phyloP scores from a whole-genome alignment of 108 stramenopile species.

The Parmales sp. region DNA sequence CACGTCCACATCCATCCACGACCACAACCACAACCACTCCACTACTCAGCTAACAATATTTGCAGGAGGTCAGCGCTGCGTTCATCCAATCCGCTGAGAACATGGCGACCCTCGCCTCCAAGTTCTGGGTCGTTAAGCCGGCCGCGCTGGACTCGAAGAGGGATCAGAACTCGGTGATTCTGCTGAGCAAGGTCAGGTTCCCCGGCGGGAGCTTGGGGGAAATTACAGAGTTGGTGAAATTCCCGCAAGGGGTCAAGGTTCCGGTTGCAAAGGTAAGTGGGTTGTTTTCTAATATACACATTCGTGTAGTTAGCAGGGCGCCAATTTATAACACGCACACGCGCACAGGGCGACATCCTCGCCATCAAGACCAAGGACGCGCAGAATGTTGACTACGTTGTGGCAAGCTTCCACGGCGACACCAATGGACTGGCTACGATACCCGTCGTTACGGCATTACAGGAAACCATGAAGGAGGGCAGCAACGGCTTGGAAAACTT shows the following conservation, averaged over 20 bases:
- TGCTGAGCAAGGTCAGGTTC: slow-evolving; percentile 48
- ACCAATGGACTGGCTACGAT: slow-evolving; percentile 79
- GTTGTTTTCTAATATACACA: no score
- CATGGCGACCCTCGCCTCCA: slow-evolving; percentile 26
- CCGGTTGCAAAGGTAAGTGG: slow-evolving; percentile 72
- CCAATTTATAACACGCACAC: no score
- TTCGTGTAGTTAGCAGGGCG: no score
- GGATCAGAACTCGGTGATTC: slow-evolving; percentile 77
- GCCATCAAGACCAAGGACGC: slow-evolving; percentile 39
- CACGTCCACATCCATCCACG: no score
- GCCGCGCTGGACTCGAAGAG: slow-evolving; percentile 43
- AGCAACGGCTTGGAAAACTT: no score
- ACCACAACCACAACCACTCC: no score
- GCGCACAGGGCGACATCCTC: slow-evolving; percentile 68
- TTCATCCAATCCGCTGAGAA: slow-evolving; percentile 64
- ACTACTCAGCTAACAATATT: no score
- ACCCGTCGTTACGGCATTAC: slow-evolving; percentile 56
- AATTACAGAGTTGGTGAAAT: slow-evolving; percentile 47
- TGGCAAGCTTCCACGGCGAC: slow-evolving; percentile 78
- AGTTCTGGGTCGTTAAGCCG: slow-evolving; percentile 48
- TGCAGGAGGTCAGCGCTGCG: slow-evolving; percentile 67
- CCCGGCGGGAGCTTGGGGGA: slow-evolving; percentile 41
- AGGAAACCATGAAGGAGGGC: slow-evolving; percentile 36
- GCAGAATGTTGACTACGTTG: slow-evolving; percentile 37
- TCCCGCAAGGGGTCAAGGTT: slow-evolving; percentile 42